Evolutionary conservation across 441 rosid genomes (phyloP), one percentile per base, ranked within the genome.

Genomic region (Croton laevigatus): DNA sequence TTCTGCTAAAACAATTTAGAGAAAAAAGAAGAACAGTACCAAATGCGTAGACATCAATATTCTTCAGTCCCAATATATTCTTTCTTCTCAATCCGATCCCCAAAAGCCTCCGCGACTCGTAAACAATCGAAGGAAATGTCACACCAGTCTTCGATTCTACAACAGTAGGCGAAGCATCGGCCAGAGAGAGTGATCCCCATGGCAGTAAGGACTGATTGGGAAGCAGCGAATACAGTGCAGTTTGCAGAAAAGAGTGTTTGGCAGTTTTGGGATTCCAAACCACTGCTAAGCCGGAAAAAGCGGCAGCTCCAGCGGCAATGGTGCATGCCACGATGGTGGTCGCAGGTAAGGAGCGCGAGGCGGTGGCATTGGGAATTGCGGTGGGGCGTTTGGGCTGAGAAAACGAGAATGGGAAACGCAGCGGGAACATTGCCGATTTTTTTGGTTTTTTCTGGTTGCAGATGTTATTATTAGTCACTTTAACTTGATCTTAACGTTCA

Each of bases 41-140:
- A 65, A 86, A 94, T 53, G 97, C 96, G 68, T 88, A 91, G 78
- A 87, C 90, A 76, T 94, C 92, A 70, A 91, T 90, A 88, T 87
- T 89, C 89, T 90, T 94, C 81, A 91, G 75, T 6, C 98, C 98
- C 69, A 91, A 65, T 19, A 91, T 32, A 68, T 81, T 78, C 86
- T 90, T 94, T 76, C 72, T 90, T 85, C 98, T 83, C 82, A 90
- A 72, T 59, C 98, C 98, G 37, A 86, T 81, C 16, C 98, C 97
- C 70, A 94, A 84, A 55, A 94, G 91, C 63, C 73, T 76, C 78
- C 76, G 81, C 58, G 89, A 82, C 68, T 78, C 88, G 20, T 73
- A 85, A 44, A 91, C 48, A 62, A 82, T 80, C 6, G 91, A 73
- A 54, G 97, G 94, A 71, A 90, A 94, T n/a, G 90, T 71, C 69